A percentile compares a stretch with the other conserved stretches of the same genome.
These are phyloP conservation scores for Fusarium nisikadoi DNA, from an alignment of 2,329 filamentous ascomycete species.

Conservation along the genomic window DNA sequence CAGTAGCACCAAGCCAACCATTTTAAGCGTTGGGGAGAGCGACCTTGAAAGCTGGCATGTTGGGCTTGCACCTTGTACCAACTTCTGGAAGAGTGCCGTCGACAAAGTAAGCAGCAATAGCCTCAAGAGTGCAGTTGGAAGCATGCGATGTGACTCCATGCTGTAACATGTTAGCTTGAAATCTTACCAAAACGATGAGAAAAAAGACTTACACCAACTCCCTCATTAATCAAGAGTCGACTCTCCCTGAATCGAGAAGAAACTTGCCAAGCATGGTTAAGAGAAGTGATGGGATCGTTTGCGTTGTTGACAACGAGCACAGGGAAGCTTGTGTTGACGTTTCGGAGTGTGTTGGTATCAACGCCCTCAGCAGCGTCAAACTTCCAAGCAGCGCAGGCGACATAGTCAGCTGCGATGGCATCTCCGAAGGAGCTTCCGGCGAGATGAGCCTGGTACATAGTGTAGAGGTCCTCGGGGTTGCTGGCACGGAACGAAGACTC, in stretches of 20 bases:
- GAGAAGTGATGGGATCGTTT: conserved; percentile 35
- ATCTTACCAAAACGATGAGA: fast-evolving
- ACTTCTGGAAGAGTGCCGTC: conserved; percentile 12
- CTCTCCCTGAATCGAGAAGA: conserved; percentile 32
- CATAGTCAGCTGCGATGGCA: conserved; percentile 1
- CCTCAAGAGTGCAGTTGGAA: conserved; percentile 14
- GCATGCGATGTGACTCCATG: conserved; percentile 29
- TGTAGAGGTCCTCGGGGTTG: conserved; percentile 19
- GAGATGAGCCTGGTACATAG: conserved; percentile 13
- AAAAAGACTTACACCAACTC: conserved; percentile 30
- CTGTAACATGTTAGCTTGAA: neutral
- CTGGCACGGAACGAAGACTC: conserved; percentile 25
- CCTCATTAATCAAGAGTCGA: conserved; percentile 34
- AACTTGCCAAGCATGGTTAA: conserved; percentile 27
- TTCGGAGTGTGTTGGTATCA: conserved; percentile 21
- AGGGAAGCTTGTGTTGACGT: conserved; percentile 34
- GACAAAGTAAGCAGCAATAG: conserved; percentile 22
- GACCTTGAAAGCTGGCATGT: conserved; percentile 23
- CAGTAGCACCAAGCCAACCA: neutral
- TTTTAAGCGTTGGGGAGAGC: neutral
- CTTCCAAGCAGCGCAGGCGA: conserved; percentile 24
- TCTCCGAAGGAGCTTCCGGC: conserved; percentile 31
- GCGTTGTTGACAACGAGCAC: conserved; percentile 34
- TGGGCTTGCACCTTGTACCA: conserved; percentile 19
- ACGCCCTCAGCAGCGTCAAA: conserved; percentile 27